phyloP scores from a whole-genome alignment of 2,329 filamentous ascomycete genomes.

The Raffaelea deltoideospora region DNA sequence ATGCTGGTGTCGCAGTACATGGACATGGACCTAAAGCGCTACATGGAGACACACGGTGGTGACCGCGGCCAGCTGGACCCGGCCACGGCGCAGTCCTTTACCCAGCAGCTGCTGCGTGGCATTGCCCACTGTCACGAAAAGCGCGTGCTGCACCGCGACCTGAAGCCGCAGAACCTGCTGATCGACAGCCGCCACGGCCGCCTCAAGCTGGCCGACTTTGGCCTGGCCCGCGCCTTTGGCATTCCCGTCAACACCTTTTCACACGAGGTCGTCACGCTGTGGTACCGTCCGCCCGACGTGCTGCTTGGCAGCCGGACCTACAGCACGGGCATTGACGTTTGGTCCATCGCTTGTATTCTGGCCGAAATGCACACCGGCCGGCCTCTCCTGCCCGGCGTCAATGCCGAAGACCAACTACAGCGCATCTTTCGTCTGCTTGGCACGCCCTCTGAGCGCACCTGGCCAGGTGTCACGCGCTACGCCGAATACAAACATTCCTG shows the following conservation, averaged over 20 bases:
- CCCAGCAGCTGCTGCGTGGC: conserved; percentile 90
- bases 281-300: conserved; percentile 95
- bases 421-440: conserved; percentile 99
- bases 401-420: conserved; percentile 92
- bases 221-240: conserved; percentile 82
- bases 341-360: conserved; percentile 99
- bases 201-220: conserved; percentile 88
- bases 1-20: conserved; percentile 99
- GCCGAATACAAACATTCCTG: conserved; percentile 83
- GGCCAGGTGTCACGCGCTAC: conserved; percentile 87
- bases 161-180: conserved; percentile 92
- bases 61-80: conserved; percentile 80
- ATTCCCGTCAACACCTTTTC: conserved; percentile 97
- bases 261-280: conserved; percentile 92
- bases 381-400: conserved; percentile 89
- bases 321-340: conserved; percentile 99
- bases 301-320: conserved; percentile 88
- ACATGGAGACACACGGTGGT: conserved; percentile 84
- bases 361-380: conserved; percentile 97
- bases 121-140: conserved; percentile 98
- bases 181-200: conserved; percentile 75
- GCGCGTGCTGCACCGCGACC: conserved; percentile 81
- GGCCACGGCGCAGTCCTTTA: conserved; percentile 91
- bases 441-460: conserved; percentile 84
- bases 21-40: conserved; percentile 96